Evolutionary conservation across 2,329 filamentous ascomycete genomes (phyloP), one percentile per base, ranked within the genome.

Genomic region (Nigrospora oryzae): DNA sequence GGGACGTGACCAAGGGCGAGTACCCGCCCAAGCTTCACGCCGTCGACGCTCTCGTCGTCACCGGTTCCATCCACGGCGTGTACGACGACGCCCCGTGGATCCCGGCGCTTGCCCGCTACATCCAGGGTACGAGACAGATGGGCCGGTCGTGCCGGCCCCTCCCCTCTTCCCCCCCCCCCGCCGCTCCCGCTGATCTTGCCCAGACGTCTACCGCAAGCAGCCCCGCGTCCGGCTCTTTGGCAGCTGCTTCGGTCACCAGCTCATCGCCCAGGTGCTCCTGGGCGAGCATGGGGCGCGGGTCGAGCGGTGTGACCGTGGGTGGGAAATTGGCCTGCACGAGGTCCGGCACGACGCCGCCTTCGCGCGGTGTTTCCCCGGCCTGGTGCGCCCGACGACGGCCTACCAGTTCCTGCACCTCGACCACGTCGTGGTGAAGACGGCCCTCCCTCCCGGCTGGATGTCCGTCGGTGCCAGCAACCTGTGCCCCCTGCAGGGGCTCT

Each of bases 391-490:
- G 40, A 16, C 33, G n/a, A 46, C 44, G 37, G 35, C 34, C 4
- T 49, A 49, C 37, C 46, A 49, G 32, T 46, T 49, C 30, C 23
- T 49, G 12, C 46, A 49, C 36, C 19, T 30, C 17, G 46, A 49
- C 14, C 17, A 46, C 13, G 44, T 49, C 19, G 41, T 49, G 14
- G 23, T 32, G 10, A 28, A 15, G 14, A 31, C 16, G 11, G 19
- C 11, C 10, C 32, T 49, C 11, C 46, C 46, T 4, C 37, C 36
- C 10, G 40, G 38, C 15, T 49, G 46, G 46, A 17, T 46, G 2
- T 44, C 41, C n/a, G 36, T 49, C 16, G 46, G 46, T 11, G 40
- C 37, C 8, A 46, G 43, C 40, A 16, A 28, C 11, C 17, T 46
- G 34, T 49, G 46, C 36, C 23, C 40, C 15, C 38, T 38, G 23